A percentile compares a stretch with the other conserved stretches of the same genome.
Evolutionary conservation across 2,329 filamentous ascomycete genomes (phyloP).

Genomic region (Paecilomyces dactylethromorphus): DNA sequence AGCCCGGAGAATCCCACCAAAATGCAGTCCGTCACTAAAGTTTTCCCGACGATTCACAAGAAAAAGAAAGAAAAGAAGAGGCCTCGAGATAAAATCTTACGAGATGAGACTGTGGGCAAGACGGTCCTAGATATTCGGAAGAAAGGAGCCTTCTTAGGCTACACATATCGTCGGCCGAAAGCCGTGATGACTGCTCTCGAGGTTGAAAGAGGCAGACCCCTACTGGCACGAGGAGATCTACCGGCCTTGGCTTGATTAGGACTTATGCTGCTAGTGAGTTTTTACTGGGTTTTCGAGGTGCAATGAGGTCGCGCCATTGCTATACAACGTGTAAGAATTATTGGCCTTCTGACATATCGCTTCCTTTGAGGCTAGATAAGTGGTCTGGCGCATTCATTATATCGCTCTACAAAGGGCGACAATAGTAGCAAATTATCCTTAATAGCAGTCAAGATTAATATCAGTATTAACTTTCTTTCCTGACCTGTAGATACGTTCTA

Average conservation of each 20-base stretch:
- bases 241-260: conserved; percentile 9
- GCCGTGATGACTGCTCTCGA: conserved; percentile 26
- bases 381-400: neutral
- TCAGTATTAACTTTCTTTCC: neutral
- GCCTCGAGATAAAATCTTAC: conserved; percentile 75
- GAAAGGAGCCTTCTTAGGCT: conserved; percentile 77
- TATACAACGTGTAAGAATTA: neutral
- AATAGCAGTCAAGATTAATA: neutral
- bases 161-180: conserved; percentile 63
- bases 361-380: neutral
- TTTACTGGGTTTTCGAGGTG: neutral
- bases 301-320: neutral
- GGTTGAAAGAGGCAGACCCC: conserved; percentile 24
- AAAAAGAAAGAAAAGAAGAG: conserved; percentile 66
- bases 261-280: neutral
- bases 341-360: neutral
- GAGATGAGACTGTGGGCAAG: conserved; percentile 61
- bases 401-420: neutral
- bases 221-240: conserved; percentile 16
- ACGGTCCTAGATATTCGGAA: conserved; percentile 75
- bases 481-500: neutral
- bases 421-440: neutral
- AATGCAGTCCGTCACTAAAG: conserved; percentile 23
- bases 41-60: conserved; percentile 35
- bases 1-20: neutral